These are phyloP conservation scores for Colletotrichum tofieldiae DNA, from an alignment of 2,329 filamentous ascomycete species.

Conservation along the genomic window DNA sequence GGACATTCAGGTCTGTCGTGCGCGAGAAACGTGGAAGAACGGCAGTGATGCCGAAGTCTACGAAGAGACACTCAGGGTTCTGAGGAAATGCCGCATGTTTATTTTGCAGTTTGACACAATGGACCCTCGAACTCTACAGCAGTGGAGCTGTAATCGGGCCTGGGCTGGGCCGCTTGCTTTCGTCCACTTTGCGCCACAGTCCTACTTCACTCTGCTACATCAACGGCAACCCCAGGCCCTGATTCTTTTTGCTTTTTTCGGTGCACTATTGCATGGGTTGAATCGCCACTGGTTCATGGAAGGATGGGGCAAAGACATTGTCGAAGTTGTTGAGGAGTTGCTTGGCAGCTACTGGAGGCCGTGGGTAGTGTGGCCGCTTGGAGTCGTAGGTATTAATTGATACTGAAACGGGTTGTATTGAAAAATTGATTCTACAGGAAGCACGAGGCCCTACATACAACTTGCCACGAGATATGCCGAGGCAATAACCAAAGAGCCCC, in stretches of 20 bases:
- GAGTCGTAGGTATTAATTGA: background rate
- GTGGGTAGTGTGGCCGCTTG: slow-evolving; percentile 39
- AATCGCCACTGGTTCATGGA: slow-evolving; percentile 43
- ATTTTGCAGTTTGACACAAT: slow-evolving; percentile 42
- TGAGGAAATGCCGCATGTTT: slow-evolving; percentile 42
- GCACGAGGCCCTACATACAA: background rate
- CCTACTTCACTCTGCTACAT: slow-evolving; percentile 44
- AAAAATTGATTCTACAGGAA: background rate
- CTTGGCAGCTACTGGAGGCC: slow-evolving; percentile 44
- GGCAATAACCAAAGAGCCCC: background rate
- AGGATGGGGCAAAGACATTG: slow-evolving; percentile 44
- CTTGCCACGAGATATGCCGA: background rate
- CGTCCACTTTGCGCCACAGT: slow-evolving; percentile 40
- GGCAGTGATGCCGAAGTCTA: slow-evolving; percentile 33
- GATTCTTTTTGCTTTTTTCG: slow-evolving; percentile 44
- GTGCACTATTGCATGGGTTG: slow-evolving; percentile 38
- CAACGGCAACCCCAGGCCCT: slow-evolving; percentile 45
- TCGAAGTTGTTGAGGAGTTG: slow-evolving; percentile 43
- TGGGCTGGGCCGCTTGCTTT: slow-evolving; percentile 44
- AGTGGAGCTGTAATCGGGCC: slow-evolving; percentile 43
- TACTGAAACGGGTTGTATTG: background rate
- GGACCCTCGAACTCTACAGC: slow-evolving; percentile 2
- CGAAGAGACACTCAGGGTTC: slow-evolving; percentile 30
- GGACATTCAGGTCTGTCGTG: slow-evolving; percentile 34
- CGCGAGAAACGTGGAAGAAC: slow-evolving; percentile 28